Evolutionary conservation across 148 eudicot species (phyloP).

Genomic region (Amaranthus palmeri): DNA sequence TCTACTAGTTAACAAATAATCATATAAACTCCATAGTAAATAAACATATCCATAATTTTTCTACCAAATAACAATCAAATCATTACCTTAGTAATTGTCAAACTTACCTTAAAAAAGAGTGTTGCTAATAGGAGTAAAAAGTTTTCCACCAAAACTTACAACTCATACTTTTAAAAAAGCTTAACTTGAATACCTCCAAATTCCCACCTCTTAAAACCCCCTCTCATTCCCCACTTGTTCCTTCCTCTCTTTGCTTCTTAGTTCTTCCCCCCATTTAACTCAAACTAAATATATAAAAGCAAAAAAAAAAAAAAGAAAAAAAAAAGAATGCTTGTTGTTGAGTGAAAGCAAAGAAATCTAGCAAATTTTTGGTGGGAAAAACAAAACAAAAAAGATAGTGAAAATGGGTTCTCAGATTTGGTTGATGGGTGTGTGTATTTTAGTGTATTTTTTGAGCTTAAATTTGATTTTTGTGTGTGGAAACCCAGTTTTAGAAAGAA

Average conservation of each 20-base stretch:
- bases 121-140: neutral
- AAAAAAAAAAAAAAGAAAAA: neutral
- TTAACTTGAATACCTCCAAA: constrained; percentile 7
- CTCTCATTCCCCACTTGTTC: constrained; percentile 15
- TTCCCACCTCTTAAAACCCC: neutral
- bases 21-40: too few relatives aligned
- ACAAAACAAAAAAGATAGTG: neutral
- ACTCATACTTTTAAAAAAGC: neutral
- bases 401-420: constrained; percentile 46
- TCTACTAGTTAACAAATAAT: too few relatives aligned
- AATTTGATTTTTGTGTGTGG: constrained; percentile 29
- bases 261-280: neutral
- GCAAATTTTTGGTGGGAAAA: constrained; percentile 15
- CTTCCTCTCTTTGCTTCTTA: constrained; percentile 2
- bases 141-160: neutral
- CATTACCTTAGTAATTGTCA: too few relatives aligned
- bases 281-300: neutral
- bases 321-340: constrained; percentile 1
- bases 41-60: too few relatives aligned
- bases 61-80: too few relatives aligned
- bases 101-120: too few relatives aligned
- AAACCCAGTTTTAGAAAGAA: constrained; percentile 11
- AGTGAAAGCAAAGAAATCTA: constrained; percentile 3
- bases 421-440: constrained; percentile 29
- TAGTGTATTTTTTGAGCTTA: constrained; percentile 31